Base-by-base conservation (phyloP, 2,329 filamentous ascomycete species). In the Aspergillus sp. region DNA sequence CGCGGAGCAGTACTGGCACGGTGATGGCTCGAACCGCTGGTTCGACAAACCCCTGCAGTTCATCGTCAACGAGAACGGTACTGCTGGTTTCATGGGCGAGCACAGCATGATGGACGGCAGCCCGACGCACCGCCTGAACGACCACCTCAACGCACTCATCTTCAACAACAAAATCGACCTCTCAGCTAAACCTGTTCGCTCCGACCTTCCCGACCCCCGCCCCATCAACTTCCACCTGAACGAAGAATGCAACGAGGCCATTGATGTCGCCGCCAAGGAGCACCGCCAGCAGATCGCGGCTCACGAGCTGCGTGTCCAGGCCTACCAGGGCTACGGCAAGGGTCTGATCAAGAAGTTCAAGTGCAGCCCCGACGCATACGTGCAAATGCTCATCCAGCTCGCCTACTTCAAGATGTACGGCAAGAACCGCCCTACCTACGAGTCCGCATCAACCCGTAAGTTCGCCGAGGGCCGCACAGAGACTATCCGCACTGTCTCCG, bases 91-190 rank as follows among this genome's bases (percentile, higher is more conserved):
- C 83, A 93, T 92, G 84, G 95, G 95, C 70, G 95, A 99, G 79
- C 95, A 99, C 83, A 96, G 90, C 69, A 98, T 99, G 95, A 99
- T 99, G 96, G 95, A 99, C 73, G 95, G 96, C 64, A 99, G 95
- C 6, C 93, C 96, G 1, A 99, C 96, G 2, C 95, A 98, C 78
- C 89, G 96, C 41, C 64, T 99, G 15, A 99, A 97, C 76, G 95
- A 99, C 82, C 95, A 92, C 71, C 84, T 96, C 72, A 96, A 93
- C 80, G 87, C 90, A 73, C 84, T 90, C 70, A 97, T 98, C 75
- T 93, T 96, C 79, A 88, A 89, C 79, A 93, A 96, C 80, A 96
- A 95, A 75, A 86, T 99, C 58, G 92, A 97, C 76, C 90, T 97
- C 72, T 89, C 89, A 59, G 85, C 92, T 73, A 84, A 91, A 7